Percentiles rank a stretch among this genome's conserved stretches.
These are phyloP conservation scores for Trichoderma sp. DNA, from an alignment of 2,329 filamentous ascomycete species.

Conservation along the genomic window DNA sequence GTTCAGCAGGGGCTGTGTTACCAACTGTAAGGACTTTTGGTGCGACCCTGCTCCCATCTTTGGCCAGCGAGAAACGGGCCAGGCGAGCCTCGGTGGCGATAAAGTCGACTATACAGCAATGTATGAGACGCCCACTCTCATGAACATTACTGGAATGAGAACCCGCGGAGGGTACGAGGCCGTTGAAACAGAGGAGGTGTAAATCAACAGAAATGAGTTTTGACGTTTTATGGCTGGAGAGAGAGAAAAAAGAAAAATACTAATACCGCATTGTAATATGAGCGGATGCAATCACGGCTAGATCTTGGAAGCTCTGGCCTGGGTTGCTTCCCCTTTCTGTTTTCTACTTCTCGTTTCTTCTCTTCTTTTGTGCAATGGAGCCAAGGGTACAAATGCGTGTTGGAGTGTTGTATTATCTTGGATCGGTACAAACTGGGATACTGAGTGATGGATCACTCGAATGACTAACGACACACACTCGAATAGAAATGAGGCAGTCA, in stretches of 20 bases:
- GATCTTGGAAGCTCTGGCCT: background rate
- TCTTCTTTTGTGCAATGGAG: background rate
- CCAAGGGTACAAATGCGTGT: background rate
- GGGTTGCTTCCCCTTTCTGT: background rate
- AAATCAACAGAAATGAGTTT: constrained; percentile 43
- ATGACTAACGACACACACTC: constrained; percentile 13
- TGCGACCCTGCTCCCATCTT: constrained; percentile 84
- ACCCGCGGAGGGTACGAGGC: constrained; percentile 60
- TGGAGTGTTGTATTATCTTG: constrained; percentile 12
- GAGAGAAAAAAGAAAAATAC: background rate
- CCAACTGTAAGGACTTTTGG: constrained; percentile 97
- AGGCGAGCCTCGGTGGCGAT: constrained; percentile 73
- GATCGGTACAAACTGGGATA: constrained; percentile 5
- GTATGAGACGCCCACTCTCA: constrained; percentile 78
- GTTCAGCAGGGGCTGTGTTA: constrained; percentile 77
- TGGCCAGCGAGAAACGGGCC: constrained; percentile 68
- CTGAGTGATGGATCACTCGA: background rate
- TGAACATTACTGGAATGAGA: constrained; percentile 54
- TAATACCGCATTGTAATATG: constrained; percentile 11
- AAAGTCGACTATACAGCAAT: constrained; percentile 82
- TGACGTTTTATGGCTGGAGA: background rate
- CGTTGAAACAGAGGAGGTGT: constrained; percentile 55
- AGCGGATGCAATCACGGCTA: background rate
- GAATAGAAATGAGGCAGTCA: constrained; percentile 2
- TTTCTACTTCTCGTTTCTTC: background rate